Percentiles rank a stretch among this genome's conserved stretches.
These are phyloP conservation scores for Rasamsonia emersonii DNA, from an alignment of 2,329 filamentous ascomycete species.

Conservation along the genomic window DNA sequence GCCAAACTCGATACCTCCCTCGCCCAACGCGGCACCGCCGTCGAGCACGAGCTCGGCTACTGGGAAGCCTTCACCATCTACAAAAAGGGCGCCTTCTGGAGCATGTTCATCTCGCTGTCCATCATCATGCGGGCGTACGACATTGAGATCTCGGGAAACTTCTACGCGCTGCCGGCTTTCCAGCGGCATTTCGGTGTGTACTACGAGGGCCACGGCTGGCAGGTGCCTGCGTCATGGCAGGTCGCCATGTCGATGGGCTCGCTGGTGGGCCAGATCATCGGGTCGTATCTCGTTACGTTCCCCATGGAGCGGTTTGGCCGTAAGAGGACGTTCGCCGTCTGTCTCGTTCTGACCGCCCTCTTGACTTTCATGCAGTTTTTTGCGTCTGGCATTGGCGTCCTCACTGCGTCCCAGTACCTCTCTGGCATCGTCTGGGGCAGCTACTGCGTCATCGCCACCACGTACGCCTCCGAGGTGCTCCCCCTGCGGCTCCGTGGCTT, in stretches of 20 bases:
- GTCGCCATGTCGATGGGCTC: constrained; percentile 43
- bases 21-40: not conserved
- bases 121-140: constrained; percentile 48
- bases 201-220: constrained; percentile 20
- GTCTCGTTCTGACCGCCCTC: constrained; percentile 28
- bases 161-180: constrained; percentile 41
- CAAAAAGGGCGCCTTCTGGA: constrained; percentile 22
- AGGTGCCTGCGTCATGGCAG: constrained; percentile 49
- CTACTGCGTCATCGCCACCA: constrained; percentile 46
- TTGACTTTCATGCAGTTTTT: constrained; percentile 42
- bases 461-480: constrained; percentile 46
- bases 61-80: constrained; percentile 11
- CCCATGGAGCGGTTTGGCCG: constrained; percentile 47
- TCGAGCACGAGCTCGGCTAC: constrained; percentile 11
- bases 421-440: constrained; percentile 50
- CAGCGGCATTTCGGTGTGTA: constrained; percentile 27
- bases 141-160: constrained; percentile 40
- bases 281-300: constrained; percentile 57
- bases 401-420: constrained; percentile 54
- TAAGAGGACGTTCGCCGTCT: constrained; percentile 32
- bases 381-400: constrained; percentile 17
- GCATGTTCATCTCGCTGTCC: constrained; percentile 33
- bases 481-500: constrained; percentile 39
- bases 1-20: too few species aligned
- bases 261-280: constrained; percentile 56